phyloP scores from a whole-genome alignment of 345 rosid species.

The Brassica juncea region DNA sequence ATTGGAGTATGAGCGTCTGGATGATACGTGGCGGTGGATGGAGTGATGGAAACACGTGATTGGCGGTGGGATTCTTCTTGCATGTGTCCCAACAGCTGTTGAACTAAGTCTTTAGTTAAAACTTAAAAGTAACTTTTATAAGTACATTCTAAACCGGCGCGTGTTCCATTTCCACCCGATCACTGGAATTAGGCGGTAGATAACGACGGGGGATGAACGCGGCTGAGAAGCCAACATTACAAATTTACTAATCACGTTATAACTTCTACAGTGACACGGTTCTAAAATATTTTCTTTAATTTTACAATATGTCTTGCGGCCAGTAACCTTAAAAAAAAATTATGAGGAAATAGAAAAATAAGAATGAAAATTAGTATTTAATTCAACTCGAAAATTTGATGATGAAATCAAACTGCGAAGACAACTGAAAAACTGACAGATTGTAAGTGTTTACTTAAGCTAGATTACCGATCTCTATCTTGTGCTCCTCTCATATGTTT shows the following conservation, averaged over 20 bases:
- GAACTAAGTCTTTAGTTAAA: background rate
- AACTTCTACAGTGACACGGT: background rate
- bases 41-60: slow-evolving; percentile 30
- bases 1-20: slow-evolving; percentile 15
- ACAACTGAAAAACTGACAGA: background rate
- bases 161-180: background rate
- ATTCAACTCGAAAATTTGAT: background rate
- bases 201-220: background rate
- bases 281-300: background rate
- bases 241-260: background rate
- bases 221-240: slow-evolving; percentile 9
- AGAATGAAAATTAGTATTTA: background rate
- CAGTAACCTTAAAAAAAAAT: background rate
- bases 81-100: slow-evolving; percentile 35
- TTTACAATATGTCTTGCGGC: background rate
- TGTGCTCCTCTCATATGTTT: background rate
- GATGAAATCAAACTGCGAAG: background rate
- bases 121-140: background rate
- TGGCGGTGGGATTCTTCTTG: slow-evolving; percentile 37
- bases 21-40: slow-evolving; percentile 28
- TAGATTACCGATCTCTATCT: background rate
- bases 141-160: background rate
- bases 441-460: background rate
- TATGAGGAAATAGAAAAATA: background rate
- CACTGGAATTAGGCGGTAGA: background rate